A percentile compares a stretch with the other conserved stretches of the same genome.
phyloP scores from a whole-genome alignment of 441 rosid genomes.

The Erodium chrysanthum region DNA sequence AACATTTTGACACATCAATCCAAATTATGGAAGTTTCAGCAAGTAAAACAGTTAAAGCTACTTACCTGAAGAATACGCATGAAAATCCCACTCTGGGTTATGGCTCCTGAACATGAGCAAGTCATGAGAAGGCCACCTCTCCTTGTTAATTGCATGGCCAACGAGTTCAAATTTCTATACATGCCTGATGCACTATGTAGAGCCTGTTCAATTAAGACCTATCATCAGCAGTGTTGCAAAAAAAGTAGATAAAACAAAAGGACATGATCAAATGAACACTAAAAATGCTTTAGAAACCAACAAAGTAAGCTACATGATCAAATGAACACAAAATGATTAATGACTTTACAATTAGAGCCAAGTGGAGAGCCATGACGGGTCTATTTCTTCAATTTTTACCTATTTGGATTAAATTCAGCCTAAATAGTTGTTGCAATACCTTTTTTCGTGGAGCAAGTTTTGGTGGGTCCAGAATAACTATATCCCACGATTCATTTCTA shows the following conservation, averaged over 20 bases:
- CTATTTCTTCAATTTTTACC: background rate
- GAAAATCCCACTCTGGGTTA: slow-evolving; percentile 80
- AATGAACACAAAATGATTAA: too few species aligned
- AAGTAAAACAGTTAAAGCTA: background rate
- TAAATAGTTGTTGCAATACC: slow-evolving; percentile 9
- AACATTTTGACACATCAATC: background rate
- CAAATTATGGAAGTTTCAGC: background rate
- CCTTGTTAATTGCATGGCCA: slow-evolving; percentile 69
- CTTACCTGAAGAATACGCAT: slow-evolving; percentile 57
- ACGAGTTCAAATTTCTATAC: slow-evolving; percentile 67
- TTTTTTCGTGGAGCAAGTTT: slow-evolving; percentile 70
- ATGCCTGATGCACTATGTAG: slow-evolving; percentile 61
- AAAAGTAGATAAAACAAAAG: background rate
- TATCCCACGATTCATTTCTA: slow-evolving; percentile 72
- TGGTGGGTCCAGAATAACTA: slow-evolving; percentile 84
- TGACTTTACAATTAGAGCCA: too few species aligned
- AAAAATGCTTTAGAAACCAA: background rate
- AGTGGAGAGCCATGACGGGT: background rate
- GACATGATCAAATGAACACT: background rate
- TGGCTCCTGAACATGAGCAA: slow-evolving; percentile 92
- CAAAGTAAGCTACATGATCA: background rate
- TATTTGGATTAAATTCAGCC: background rate
- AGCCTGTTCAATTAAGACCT: slow-evolving; percentile 29
- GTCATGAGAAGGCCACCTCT: slow-evolving; percentile 85
- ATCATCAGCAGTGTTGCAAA: background rate